phyloP scores from a whole-genome alignment of 2,329 filamentous ascomycete genomes.

The Tolypocladium tundrense region DNA sequence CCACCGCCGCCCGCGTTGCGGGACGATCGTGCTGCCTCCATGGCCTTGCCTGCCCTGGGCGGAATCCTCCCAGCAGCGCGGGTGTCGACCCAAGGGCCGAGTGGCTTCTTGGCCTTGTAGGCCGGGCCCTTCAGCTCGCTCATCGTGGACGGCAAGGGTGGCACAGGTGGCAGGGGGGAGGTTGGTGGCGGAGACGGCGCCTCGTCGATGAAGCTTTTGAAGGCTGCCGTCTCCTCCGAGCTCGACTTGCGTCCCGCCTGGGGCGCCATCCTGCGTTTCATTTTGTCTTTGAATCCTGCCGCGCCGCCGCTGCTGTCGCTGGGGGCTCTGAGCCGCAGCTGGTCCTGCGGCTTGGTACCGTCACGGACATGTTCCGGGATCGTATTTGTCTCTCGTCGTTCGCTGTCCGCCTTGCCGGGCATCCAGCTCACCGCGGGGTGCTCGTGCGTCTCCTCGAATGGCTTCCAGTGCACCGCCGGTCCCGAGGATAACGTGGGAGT shows the following conservation, averaged over 20 bases:
- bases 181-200: conserved; percentile 11
- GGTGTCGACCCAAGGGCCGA: conserved; percentile 14
- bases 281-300: conserved; percentile 3
- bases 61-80: conserved; percentile 5
- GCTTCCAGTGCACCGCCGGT: background rate
- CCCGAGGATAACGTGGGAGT: background rate
- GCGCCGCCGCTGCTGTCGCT: conserved; percentile 6
- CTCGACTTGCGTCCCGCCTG: conserved; percentile 7
- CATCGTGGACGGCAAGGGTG: conserved; percentile 10
- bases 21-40: conserved; percentile 8
- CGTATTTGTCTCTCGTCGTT: background rate
- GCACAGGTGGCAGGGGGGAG: conserved; percentile 14
- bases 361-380: background rate
- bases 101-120: conserved; percentile 14
- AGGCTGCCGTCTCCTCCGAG: conserved; percentile 12
- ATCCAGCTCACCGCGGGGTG: background rate
- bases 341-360: background rate
- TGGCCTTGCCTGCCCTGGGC: conserved; percentile 11
- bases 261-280: background rate
- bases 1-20: conserved; percentile 5
- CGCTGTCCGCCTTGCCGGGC: background rate
- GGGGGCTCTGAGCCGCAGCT: conserved; percentile 11
- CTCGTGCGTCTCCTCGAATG: background rate
- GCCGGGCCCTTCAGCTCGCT: background rate
- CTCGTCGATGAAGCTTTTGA: conserved; percentile 13